Evolutionary conservation across 495 filamentous ascomycete genomes (phyloP).

Genomic region (Neurospora sp.): DNA sequence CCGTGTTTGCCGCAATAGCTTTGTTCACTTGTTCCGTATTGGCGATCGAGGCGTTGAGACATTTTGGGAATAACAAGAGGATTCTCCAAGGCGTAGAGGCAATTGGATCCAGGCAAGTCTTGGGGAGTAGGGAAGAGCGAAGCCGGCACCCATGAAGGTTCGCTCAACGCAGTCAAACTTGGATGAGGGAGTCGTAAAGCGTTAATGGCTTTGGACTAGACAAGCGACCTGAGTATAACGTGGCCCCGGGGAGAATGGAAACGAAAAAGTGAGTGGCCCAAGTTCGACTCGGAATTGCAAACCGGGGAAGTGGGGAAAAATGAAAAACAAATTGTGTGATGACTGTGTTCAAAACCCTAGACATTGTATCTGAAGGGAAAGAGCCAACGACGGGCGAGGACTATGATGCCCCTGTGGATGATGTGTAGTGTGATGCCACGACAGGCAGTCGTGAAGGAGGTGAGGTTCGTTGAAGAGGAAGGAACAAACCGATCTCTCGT

Average conservation of each 20-base stretch:
- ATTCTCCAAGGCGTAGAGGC: neutral
- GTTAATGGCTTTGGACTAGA: neutral
- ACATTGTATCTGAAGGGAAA: neutral
- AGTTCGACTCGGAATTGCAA: neutral
- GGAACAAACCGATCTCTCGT: neutral
- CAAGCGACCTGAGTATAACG: neutral
- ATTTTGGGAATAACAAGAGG: neutral
- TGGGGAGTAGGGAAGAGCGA: neutral
- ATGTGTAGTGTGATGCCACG: neutral
- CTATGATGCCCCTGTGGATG: neutral
- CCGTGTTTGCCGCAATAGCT: neutral
- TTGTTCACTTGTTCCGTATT: neutral
- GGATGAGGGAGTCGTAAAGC: neutral
- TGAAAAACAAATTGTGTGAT: neutral
- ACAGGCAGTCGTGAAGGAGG: neutral
- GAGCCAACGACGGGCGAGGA: neutral
- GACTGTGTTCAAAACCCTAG: neutral
- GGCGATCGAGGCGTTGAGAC: neutral
- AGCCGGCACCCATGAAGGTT: neutral
- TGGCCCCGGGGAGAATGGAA: neutral
- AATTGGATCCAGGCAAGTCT: neutral
- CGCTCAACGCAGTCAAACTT: neutral
- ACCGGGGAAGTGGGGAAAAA: neutral
- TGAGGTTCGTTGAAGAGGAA: neutral
- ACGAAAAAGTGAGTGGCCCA: neutral